A percentile compares a stretch with the other conserved stretches of the same genome.
These are phyloP conservation scores for Chrysoporthe puriensis DNA, from an alignment of 2,329 filamentous ascomycete genomes.

Conservation along the genomic window DNA sequence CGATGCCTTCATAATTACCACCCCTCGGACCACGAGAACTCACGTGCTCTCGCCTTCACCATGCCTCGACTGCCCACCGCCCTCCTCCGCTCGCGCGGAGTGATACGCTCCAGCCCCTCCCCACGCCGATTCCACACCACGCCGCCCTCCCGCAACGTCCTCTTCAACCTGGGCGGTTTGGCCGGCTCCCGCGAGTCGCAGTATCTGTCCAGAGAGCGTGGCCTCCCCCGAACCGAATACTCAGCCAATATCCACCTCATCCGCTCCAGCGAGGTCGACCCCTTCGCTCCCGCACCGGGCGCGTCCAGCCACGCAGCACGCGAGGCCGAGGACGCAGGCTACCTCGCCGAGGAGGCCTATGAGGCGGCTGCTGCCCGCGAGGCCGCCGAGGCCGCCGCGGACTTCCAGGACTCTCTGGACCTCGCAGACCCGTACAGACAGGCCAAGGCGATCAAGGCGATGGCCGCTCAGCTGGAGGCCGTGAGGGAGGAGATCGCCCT, in stretches of 20 bases:
- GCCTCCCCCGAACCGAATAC: slow-evolving; percentile 26
- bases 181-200: slow-evolving; percentile 24
- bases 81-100: neutral
- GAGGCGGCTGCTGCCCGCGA: neutral
- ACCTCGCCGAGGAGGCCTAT: neutral
- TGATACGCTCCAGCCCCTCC: neutral
- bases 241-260: slow-evolving; percentile 23
- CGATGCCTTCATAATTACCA: neutral
- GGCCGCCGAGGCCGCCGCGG: neutral
- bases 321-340: neutral
- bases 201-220: slow-evolving; percentile 24
- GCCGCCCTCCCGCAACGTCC: neutral
- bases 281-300: slow-evolving; percentile 22
- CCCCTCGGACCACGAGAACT: neutral
- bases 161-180: slow-evolving; percentile 25
- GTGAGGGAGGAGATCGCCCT: neutral
- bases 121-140: slow-evolving; percentile 3
- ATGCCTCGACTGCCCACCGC: neutral
- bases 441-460: neutral
- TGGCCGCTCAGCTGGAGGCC: neutral
- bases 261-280: slow-evolving; percentile 28
- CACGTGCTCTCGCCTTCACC: neutral
- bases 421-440: neutral
- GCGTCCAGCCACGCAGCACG: slow-evolving; percentile 9
- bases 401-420: neutral